Conservation (phyloP, 129 eudicot genomes). For the Chrysanthemum lavandulifolium region DNA sequence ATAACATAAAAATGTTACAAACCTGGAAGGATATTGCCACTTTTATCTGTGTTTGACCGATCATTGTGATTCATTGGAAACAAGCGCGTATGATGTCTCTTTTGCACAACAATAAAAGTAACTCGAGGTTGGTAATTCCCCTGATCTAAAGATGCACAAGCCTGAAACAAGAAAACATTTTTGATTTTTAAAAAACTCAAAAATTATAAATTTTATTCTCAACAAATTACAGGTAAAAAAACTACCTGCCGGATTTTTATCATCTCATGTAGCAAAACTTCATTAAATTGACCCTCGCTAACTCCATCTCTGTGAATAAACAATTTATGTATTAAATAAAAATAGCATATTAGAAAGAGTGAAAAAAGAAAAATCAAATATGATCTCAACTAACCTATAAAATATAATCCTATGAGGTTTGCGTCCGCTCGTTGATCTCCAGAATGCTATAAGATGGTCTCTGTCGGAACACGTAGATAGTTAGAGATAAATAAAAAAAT, state of each 20-base stretch:
- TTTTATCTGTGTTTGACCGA: conserved; percentile 45
- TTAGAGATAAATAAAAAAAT: neutral
- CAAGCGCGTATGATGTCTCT: conserved; percentile 81
- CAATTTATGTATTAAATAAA: neutral
- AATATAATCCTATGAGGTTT: conserved; percentile 65
- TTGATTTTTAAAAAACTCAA: neutral
- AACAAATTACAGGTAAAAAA: neutral
- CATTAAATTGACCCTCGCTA: conserved; percentile 69
- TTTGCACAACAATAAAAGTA: conserved; percentile 76
- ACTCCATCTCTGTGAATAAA: conserved; percentile 74
- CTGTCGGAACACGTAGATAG: conserved; percentile 25
- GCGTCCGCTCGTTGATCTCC: neutral
- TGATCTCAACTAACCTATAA: conserved; percentile 42
- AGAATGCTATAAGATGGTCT: conserved; percentile 46
- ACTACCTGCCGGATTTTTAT: conserved; percentile 64
- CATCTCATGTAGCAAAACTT: conserved; percentile 61
- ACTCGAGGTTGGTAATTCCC: conserved; percentile 49
- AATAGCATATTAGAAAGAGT: neutral
- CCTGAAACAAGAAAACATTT: conserved; percentile 34
- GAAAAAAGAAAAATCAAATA: neutral
- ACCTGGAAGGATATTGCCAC: conserved; percentile 91
- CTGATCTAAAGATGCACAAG: conserved; percentile 61
- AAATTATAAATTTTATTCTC: too few species aligned
- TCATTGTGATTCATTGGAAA: conserved; percentile 49
- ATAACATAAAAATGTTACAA: neutral